A percentile compares a stretch with the other conserved stretches of the same genome.
phyloP scores from a whole-genome alignment of 176 grass and related monocot species.

The Juncus inflexus region DNA sequence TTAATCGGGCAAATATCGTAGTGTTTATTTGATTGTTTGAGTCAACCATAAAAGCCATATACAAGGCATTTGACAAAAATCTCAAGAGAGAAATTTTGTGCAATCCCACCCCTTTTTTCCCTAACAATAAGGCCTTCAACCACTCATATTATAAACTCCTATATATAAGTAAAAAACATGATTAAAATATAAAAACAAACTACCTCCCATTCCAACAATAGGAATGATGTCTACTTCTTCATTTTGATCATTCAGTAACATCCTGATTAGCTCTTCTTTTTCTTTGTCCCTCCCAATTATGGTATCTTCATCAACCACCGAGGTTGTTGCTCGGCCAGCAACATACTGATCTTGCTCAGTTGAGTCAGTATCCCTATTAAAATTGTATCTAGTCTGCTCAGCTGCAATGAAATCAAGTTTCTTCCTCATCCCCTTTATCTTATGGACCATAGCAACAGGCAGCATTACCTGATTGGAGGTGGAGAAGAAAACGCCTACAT shows the following conservation, averaged over 20 bases:
- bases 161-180: too few species aligned
- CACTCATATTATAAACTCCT: too few species aligned
- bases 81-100: too few species aligned
- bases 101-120: too few species aligned
- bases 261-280: constrained; percentile 13
- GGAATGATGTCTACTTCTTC: constrained; percentile 12
- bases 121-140: too few species aligned
- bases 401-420: constrained; percentile 21
- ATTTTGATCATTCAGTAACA: constrained; percentile 9
- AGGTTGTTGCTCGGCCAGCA: not conserved
- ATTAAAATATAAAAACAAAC: too few species aligned
- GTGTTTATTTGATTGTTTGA: too few species aligned
- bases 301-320: not conserved
- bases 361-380: not conserved
- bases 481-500: too few species aligned
- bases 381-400: not conserved
- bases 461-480: too few species aligned
- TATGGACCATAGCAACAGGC: not conserved
- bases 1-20: too few species aligned
- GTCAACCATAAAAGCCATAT: too few species aligned
- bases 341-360: not conserved
- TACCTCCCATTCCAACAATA: constrained; percentile 30
- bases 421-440: constrained; percentile 28
- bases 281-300: constrained; percentile 27
- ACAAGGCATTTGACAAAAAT: too few species aligned